A percentile compares a stretch with the other conserved stretches of the same genome.
Conservation (phyloP, 2,329 filamentous ascomycete species). For the Hawksworthiomyces lignivorus region DNA sequence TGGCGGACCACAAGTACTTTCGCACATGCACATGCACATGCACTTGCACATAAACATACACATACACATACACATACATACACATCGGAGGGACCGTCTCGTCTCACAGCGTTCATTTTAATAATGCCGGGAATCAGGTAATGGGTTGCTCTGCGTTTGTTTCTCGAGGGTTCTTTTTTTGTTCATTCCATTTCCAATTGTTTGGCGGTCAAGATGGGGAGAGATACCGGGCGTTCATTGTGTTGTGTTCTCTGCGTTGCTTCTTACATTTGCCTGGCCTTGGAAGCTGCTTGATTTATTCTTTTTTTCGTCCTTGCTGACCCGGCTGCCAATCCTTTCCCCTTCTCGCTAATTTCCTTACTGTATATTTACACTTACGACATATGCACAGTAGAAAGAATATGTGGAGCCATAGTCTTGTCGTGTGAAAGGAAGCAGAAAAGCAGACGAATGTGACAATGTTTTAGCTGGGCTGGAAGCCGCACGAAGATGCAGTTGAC, state of each 20-base stretch:
- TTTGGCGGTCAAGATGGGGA: not conserved
- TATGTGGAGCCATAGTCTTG: too few species aligned
- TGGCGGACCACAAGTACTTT: not conserved
- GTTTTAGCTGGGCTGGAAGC: too few species aligned
- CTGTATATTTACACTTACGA: too few species aligned
- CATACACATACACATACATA: not conserved
- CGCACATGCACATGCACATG: not conserved
- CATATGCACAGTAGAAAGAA: too few species aligned
- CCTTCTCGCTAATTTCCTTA: too few species aligned
- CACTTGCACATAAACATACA: not conserved
- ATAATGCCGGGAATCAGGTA: not conserved
- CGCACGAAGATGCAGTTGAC: too few species aligned
- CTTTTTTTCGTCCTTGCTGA: too few species aligned
- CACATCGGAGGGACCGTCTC: conserved; percentile 4
- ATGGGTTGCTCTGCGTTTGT: not conserved
- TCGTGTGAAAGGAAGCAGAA: too few species aligned
- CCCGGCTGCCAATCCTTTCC: too few species aligned
- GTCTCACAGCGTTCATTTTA: conserved; percentile 2
- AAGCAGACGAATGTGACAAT: too few species aligned
- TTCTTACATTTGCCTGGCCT: not conserved
- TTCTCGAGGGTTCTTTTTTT: not conserved
- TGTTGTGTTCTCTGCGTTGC: not conserved
- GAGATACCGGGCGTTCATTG: not conserved
- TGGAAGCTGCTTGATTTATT: not conserved
- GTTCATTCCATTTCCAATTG: not conserved